phyloP scores from a whole-genome alignment of 257 asterid species.

The Apocynum venetum region DNA sequence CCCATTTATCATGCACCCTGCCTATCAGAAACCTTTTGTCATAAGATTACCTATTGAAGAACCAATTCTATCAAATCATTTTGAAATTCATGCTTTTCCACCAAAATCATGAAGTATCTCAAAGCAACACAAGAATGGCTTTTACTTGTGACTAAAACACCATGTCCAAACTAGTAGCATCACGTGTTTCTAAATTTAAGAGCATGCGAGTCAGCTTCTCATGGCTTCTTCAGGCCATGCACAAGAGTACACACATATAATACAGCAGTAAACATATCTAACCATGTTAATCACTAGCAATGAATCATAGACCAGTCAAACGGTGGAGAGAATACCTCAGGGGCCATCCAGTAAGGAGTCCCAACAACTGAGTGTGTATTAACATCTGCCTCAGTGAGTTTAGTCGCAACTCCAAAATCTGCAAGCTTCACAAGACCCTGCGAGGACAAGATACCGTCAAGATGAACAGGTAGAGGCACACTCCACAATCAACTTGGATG shows the following conservation, averaged over 20 bases:
- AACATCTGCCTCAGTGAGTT: constrained; percentile 88
- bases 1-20: neutral
- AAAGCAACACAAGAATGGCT: neutral
- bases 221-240: neutral
- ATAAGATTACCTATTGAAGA: neutral
- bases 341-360: constrained; percentile 99
- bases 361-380: constrained; percentile 98
- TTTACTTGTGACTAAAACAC: neutral
- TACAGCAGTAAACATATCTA: neutral
- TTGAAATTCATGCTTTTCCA: neutral
- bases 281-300: neutral
- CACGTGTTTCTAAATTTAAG: neutral
- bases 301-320: constrained; percentile 8
- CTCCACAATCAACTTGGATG: constrained; percentile 2
- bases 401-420: constrained; percentile 98
- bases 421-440: constrained; percentile 99
- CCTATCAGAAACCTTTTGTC: neutral
- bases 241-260: neutral
- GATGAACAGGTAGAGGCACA: neutral
- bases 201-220: neutral
- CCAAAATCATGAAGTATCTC: neutral
- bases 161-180: neutral
- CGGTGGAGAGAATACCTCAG: constrained; percentile 58
- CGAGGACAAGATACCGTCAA: constrained; percentile 34
- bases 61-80: neutral